Base-by-base conservation (phyloP, 306 rosid genomes). In the Castanospermum australe region DNA sequence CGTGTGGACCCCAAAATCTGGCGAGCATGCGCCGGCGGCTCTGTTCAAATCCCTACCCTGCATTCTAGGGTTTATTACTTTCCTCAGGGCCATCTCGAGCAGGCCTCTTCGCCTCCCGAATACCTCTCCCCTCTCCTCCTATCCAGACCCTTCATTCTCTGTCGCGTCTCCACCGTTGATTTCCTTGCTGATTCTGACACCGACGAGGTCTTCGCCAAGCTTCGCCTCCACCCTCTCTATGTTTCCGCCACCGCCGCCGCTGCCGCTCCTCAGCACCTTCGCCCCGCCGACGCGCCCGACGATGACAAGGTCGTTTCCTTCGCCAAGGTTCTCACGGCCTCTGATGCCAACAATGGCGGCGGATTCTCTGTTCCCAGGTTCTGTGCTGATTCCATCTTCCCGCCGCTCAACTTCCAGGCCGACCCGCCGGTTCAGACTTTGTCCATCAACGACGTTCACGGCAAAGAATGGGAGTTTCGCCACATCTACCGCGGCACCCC, bases 271-370 rank as follows among this genome's bases (percentile, higher is more conserved):
- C 15, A 59, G 2, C 45, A 24, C 1, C 6, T 22, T 8, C 15
- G 38, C 0, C 41, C 18, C 0, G 52, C 13, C 14, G 77, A 11
- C 8, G 77, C 4, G 2, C 80, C 20, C 8, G 70, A 82, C 0
- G 80, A 54, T 0, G 85, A 85, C 28, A 70, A 25, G 28, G 51
- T 89, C 3, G 82, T 54, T 0, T 81, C 94, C 7, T 91, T 84
- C 72, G 84, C 88, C 0, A 93, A 93, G 90, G 59, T 87, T 84
- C 86, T 91, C 9, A 91, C 97, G 5, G 83, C 91, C 1, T 93
- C 98, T 0, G 98, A 93, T 28, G 94, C 98, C 6, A 90, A 93
- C 72, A 93, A 93, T 65, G 97, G 98, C 5, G 98, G 97, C 1
- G 95, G 97, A 3, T 93, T 93, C 59, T 90, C 93, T 0, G 95